These are phyloP conservation scores for Hansenula lynferdii DNA, from an alignment of 1,139 yeast species.

Conservation along the genomic window DNA sequence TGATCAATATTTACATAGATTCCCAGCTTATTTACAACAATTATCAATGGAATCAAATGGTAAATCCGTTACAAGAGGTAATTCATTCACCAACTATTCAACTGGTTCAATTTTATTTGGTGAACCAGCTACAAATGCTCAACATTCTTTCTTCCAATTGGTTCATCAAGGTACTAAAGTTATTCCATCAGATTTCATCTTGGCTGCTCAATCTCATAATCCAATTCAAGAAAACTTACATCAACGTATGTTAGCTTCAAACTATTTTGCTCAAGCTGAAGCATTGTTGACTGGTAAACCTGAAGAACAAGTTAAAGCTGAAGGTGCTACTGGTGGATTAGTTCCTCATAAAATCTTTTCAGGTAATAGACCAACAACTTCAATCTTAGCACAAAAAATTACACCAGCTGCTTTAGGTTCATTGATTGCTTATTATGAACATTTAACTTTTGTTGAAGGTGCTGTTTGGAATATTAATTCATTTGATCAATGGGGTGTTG, in stretches of 20 bases:
- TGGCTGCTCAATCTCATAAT: conserved; percentile 97
- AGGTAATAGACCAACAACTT: conserved; percentile 99
- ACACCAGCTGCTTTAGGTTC: conserved; percentile 97
- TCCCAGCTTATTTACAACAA: conserved; percentile 99
- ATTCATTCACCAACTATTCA: conserved; percentile 86
- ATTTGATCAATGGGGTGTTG: conserved; percentile 99
- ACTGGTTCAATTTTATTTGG: conserved; percentile 96
- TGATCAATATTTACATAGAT: conserved; percentile 97
- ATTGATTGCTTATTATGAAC: conserved; percentile 96
- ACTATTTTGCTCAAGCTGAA: conserved; percentile 97
- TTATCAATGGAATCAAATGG: conserved; percentile 99
- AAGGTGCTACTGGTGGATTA: conserved; percentile 81
- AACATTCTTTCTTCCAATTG: conserved; percentile 98
- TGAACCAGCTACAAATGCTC: conserved; percentile 98
- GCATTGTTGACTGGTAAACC: conserved; percentile 96
- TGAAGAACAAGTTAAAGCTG: conserved; percentile 76
- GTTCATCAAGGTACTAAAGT: conserved; percentile 98
- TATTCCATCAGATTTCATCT: conserved; percentile 93
- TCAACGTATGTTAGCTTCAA: conserved; percentile 96
- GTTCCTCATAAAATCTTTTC: conserved; percentile 95
- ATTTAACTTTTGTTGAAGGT: conserved; percentile 95
- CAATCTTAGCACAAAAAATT: conserved; percentile 90
- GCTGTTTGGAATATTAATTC: conserved; percentile 99
- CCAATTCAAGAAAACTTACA: conserved; percentile 92
- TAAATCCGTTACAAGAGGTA: conserved; percentile 91